Evolutionary conservation across 441 rosid species (phyloP).

Genomic region (Adansonia rubrostipa): DNA sequence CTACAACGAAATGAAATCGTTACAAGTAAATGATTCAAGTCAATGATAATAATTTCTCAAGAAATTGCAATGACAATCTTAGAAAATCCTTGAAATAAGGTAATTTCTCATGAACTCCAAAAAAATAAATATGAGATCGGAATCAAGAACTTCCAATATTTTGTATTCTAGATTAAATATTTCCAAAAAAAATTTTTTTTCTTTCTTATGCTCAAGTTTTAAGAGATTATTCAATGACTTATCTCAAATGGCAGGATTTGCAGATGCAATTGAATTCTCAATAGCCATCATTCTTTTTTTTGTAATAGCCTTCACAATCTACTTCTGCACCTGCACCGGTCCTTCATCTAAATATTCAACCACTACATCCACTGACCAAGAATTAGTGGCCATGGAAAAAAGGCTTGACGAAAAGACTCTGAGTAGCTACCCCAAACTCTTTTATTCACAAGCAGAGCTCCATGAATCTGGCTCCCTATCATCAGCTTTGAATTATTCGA

Average conservation of each 20-base stretch:
- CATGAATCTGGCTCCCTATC: neutral
- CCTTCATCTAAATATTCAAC: neutral
- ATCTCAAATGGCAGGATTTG: neutral
- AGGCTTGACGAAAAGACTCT: conserved; percentile 21
- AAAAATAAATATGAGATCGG: too few species aligned
- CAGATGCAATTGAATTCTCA: neutral
- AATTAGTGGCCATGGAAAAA: neutral
- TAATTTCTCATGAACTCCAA: too few species aligned
- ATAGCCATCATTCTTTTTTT: neutral
- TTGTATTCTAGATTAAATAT: too few species aligned
- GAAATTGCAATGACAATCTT: too few species aligned
- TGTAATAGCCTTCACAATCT: neutral
- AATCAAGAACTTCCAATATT: too few species aligned
- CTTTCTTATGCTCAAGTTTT: too few species aligned
- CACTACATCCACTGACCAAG: neutral
- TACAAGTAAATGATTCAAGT: too few species aligned
- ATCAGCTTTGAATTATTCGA: conserved; percentile 34
- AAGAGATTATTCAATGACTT: too few species aligned
- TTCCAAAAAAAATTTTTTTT: too few species aligned
- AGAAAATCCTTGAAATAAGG: too few species aligned
- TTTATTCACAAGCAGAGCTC: conserved; percentile 28
- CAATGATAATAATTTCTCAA: too few species aligned
- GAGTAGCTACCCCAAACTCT: conserved; percentile 32
- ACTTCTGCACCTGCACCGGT: neutral
- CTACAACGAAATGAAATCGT: too few species aligned